phyloP scores from a whole-genome alignment of 1,284 basidiomycete species.

The Xerocomus minutiporus region DNA sequence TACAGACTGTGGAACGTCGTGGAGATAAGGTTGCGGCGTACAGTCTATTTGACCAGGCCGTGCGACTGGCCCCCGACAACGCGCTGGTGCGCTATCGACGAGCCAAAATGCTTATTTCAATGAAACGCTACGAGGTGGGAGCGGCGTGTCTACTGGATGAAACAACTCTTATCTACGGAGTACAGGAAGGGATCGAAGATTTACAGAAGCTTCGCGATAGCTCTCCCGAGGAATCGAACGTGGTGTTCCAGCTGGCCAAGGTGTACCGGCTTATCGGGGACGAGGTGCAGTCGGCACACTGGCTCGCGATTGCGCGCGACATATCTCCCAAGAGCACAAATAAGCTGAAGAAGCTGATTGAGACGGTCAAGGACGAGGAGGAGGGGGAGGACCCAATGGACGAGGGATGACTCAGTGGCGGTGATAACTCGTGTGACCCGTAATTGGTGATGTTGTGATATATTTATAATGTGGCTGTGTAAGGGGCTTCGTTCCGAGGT shows the following conservation, averaged over 20 bases:
- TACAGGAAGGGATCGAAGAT: conserved; percentile 73
- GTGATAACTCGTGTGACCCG: conserved; percentile 23
- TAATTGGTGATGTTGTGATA: conserved; percentile 17
- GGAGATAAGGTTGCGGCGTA: conserved; percentile 72
- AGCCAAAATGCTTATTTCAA: conserved; percentile 80
- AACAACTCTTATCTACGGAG: conserved; percentile 29
- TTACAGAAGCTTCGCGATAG: conserved; percentile 73
- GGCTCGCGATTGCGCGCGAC: conserved; percentile 85
- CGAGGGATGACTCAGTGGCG: conserved; percentile 46
- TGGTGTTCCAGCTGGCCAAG: conserved; percentile 92
- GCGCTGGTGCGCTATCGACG: conserved; percentile 87
- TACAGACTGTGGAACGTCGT: conserved; percentile 77
- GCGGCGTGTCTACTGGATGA: conserved; percentile 10
- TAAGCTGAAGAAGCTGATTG: conserved; percentile 74
- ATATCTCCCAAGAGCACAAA: conserved; percentile 72
- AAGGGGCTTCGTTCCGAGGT: conserved; percentile 31
- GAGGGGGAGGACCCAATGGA: conserved; percentile 68
- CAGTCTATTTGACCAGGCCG: conserved; percentile 74
- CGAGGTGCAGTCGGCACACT: conserved; percentile 72
- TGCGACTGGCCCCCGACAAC: conserved; percentile 72
- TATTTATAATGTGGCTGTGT: conserved; percentile 30
- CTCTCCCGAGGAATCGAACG: conserved; percentile 91
- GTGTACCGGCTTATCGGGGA: conserved; percentile 78
- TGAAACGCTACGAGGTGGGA: conserved; percentile 77
- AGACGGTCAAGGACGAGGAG: conserved; percentile 61